phyloP scores from a whole-genome alignment of 768 basidiomycete genomes.

The Lactarius sp. region DNA sequence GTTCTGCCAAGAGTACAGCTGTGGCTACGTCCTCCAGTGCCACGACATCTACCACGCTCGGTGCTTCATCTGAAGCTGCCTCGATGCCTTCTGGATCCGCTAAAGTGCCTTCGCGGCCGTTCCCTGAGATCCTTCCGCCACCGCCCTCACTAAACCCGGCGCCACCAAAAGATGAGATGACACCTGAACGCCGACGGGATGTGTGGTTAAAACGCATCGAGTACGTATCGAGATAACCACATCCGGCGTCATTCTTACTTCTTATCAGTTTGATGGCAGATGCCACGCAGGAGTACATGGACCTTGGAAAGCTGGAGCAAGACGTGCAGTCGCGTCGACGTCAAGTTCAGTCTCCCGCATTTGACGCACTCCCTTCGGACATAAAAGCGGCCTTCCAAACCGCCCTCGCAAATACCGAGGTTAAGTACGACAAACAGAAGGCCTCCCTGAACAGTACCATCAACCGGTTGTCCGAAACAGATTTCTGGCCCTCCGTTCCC shows the following conservation, averaged over 20 bases:
- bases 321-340: constrained; percentile 28
- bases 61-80: not conserved
- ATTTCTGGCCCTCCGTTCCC: constrained; percentile 40
- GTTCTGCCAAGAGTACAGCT: not conserved
- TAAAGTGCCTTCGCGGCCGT: not conserved
- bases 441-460: constrained; percentile 32
- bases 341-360: constrained; percentile 28
- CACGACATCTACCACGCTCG: not conserved
- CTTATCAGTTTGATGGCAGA: constrained; percentile 35
- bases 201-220: constrained; percentile 40
- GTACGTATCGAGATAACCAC: constrained; percentile 30
- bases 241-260: not conserved
- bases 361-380: constrained; percentile 29
- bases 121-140: constrained; percentile 11
- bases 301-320: constrained; percentile 19
- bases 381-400: constrained; percentile 28
- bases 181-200: constrained; percentile 36
- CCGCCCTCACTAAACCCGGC: constrained; percentile 3
- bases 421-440: constrained; percentile 31
- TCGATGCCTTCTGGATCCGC: not conserved
- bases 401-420: constrained; percentile 29
- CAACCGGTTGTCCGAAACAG: constrained; percentile 32
- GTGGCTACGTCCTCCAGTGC: not conserved
- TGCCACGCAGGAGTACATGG: constrained; percentile 19
- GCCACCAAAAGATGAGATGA: constrained; percentile 24